phyloP scores from a whole-genome alignment of 352 stramenopile genomes.

The Phytophthora brassicae region DNA sequence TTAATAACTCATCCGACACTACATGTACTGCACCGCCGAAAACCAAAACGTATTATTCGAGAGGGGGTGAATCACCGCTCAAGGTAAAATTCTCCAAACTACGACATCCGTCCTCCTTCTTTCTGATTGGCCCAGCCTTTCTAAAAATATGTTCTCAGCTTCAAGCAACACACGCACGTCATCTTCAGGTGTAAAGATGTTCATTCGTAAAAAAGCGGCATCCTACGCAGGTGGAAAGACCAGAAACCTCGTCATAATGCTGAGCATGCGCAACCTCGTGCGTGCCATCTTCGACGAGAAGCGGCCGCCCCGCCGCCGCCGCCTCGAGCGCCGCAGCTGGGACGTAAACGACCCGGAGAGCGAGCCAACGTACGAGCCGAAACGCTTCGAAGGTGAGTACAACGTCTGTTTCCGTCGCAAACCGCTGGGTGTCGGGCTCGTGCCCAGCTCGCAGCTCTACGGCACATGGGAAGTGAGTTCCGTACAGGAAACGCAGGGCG shows the following conservation, averaged over 20 bases:
- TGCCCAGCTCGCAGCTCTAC: conserved; percentile 81
- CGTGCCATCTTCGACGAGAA: conserved; percentile 43
- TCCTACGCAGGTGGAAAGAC: too few relatives aligned
- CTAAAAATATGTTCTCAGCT: conserved; percentile 1
- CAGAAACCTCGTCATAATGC: conserved; percentile 21
- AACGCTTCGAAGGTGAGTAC: conserved; percentile 64
- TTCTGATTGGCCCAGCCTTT: too few relatives aligned
- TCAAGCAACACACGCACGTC: conserved; percentile 21
- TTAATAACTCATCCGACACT: too few relatives aligned
- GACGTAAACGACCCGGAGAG: conserved; percentile 17
- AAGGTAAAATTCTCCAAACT: too few relatives aligned
- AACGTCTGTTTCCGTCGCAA: conserved; percentile 65
- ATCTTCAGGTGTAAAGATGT: too few relatives aligned
- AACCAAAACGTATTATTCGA: too few relatives aligned
- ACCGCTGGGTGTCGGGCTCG: conserved; percentile 72
- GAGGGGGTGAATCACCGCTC: too few relatives aligned
- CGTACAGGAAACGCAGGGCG: conserved; percentile 21
- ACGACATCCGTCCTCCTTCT: background rate
- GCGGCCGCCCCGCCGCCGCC: conserved; percentile 11
- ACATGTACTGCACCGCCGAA: too few relatives aligned
- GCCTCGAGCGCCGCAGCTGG: conserved; percentile 20
- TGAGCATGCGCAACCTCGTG: conserved; percentile 34
- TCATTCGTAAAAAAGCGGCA: too few relatives aligned
- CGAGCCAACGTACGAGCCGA: conserved; percentile 43
- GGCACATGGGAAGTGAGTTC: conserved; percentile 78